Evolutionary conservation across 331 rosid species (phyloP).

Genomic region (Phaseolus coccineus): DNA sequence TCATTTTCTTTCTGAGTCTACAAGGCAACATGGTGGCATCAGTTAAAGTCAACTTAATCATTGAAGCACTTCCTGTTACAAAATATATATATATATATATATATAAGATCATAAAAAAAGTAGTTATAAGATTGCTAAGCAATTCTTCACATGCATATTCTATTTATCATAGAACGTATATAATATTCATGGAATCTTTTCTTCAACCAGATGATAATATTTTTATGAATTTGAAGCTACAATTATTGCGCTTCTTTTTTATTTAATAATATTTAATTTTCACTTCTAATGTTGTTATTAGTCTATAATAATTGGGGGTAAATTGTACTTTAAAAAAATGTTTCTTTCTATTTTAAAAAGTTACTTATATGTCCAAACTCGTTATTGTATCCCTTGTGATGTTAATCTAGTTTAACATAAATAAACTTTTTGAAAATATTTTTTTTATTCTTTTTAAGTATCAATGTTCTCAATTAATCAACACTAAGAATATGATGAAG

Average conservation of each 20-base stretch:
- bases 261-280: background rate
- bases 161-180: background rate
- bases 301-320: too few species aligned
- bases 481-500: too few species aligned
- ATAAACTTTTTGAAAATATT: background rate
- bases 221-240: conserved; percentile 7
- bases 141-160: conserved; percentile 7
- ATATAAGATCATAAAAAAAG: background rate
- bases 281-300: too few species aligned
- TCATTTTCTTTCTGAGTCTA: background rate
- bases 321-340: too few species aligned
- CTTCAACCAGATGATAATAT: background rate
- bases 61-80: conserved; percentile 10
- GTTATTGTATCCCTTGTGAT: background rate
- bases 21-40: background rate
- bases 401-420: background rate
- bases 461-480: too few species aligned
- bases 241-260: background rate
- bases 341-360: background rate
- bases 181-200: background rate
- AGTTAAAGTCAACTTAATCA: conserved; percentile 9
- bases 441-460: too few species aligned
- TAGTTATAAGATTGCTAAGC: background rate
- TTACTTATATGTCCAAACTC: background rate
- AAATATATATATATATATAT: too few species aligned